Percentiles rank a stretch among this genome's conserved stretches.
These are phyloP conservation scores for Pythium folliculosum DNA, from an alignment of 352 stramenopile genomes.

Conservation along the genomic window DNA sequence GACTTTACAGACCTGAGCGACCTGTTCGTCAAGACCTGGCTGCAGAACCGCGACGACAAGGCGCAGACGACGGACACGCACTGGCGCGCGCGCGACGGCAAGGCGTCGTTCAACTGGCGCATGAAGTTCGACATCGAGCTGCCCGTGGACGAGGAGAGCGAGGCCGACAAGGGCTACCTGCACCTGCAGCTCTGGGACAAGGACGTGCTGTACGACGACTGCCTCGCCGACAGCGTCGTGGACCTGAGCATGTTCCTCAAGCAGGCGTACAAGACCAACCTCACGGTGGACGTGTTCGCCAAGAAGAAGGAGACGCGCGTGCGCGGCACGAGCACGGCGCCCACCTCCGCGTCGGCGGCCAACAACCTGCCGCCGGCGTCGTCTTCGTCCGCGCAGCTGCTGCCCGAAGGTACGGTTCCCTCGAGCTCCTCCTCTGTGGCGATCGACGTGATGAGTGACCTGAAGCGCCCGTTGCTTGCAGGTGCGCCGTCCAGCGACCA, in stretches of 20 bases:
- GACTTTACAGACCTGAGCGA: slow-evolving; percentile 89
- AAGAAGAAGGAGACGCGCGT: slow-evolving; percentile 66
- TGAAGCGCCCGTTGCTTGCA: slow-evolving; percentile 28
- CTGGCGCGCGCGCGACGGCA: slow-evolving; percentile 87
- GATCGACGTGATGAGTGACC: slow-evolving; percentile 27
- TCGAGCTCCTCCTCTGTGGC: slow-evolving; percentile 19
- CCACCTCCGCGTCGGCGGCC: neutral
- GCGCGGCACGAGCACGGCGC: slow-evolving; percentile 31
- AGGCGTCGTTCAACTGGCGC: slow-evolving; percentile 91
- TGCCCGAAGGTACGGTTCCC: slow-evolving; percentile 14
- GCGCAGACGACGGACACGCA: slow-evolving; percentile 89
- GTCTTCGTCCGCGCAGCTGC: slow-evolving; percentile 5
- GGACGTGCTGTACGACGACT: slow-evolving; percentile 78
- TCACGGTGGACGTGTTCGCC: slow-evolving; percentile 73
- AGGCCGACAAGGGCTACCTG: slow-evolving; percentile 66
- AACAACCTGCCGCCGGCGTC: slow-evolving; percentile 1
- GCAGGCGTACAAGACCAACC: slow-evolving; percentile 66
- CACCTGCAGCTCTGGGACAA: slow-evolving; percentile 85
- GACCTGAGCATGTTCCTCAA: slow-evolving; percentile 69
- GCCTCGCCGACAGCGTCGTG: slow-evolving; percentile 70
- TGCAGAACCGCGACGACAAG: slow-evolving; percentile 77
- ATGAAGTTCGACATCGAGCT: slow-evolving; percentile 91
- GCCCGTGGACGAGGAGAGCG: slow-evolving; percentile 65
- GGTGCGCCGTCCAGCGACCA: slow-evolving; percentile 4
- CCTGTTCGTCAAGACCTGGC: slow-evolving; percentile 89